Conservation (phyloP, 495 filamentous ascomycete species). For the Talaromyces ruber region DNA sequence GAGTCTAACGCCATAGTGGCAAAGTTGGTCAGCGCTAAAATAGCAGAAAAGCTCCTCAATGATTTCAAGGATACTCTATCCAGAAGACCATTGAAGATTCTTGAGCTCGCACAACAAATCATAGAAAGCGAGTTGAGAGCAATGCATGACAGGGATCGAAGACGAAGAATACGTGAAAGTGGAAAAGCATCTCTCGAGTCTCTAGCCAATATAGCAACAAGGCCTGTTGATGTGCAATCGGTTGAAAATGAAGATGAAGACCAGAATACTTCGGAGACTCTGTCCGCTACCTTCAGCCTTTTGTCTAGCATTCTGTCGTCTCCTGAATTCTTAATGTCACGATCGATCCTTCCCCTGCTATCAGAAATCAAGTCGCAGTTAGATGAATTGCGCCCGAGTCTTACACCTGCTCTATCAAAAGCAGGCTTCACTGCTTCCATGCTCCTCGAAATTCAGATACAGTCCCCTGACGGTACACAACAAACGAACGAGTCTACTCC, state of each 20-base stretch:
- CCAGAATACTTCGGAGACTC: constrained; percentile 41
- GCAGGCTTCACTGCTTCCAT: constrained; percentile 45
- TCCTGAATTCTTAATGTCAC: constrained; percentile 47
- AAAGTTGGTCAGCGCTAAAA: constrained; percentile 50
- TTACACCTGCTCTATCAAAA: constrained; percentile 27
- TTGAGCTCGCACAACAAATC: constrained; percentile 53
- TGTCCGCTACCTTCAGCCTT: constrained; percentile 54
- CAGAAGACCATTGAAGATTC: constrained; percentile 49
- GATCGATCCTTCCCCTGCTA: constrained; percentile 35
- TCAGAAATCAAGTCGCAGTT: constrained; percentile 41
- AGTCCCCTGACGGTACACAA: constrained; percentile 37
- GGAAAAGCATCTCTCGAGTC: constrained; percentile 28
- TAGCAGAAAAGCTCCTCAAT: constrained; percentile 59
- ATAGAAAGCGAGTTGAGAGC: constrained; percentile 31
- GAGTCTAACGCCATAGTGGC: constrained; percentile 30
- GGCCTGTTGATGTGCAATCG: constrained; percentile 7
- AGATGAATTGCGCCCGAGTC: constrained; percentile 32
- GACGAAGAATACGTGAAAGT: neutral
- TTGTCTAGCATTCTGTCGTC: constrained; percentile 59
- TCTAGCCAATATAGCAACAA: constrained; percentile 26
- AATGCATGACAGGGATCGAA: constrained; percentile 3
- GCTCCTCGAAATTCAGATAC: constrained; percentile 48
- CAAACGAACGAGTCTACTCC: constrained; percentile 24
- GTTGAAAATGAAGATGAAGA: constrained; percentile 14
- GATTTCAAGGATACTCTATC: constrained; percentile 61